A percentile compares a stretch with the other conserved stretches of the same genome.
Conservation (phyloP, 2,329 filamentous ascomycete species). For the Clonostachys byssicola region DNA sequence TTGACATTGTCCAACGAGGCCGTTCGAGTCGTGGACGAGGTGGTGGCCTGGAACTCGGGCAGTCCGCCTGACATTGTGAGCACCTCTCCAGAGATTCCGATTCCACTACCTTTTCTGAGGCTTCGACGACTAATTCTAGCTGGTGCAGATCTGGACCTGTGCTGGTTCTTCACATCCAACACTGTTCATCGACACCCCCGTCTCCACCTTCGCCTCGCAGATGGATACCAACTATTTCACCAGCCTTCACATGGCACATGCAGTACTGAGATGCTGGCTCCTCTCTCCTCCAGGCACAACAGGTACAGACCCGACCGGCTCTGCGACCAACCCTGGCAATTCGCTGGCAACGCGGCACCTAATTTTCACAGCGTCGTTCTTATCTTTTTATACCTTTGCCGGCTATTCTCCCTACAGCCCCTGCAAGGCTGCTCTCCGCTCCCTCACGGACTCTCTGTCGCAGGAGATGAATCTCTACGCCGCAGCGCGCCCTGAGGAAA, state of each 20-base stretch:
- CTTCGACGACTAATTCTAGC: not conserved
- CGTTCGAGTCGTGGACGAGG: constrained; percentile 58
- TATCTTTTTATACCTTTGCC: constrained; percentile 64
- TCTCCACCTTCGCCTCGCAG: constrained; percentile 60
- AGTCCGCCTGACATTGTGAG: constrained; percentile 64
- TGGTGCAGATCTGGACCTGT: constrained; percentile 56
- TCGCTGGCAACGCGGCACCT: constrained; percentile 53
- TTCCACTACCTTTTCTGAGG: not conserved
- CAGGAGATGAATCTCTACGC: constrained; percentile 73
- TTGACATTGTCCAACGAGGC: constrained; percentile 63
- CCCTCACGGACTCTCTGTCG: constrained; percentile 68
- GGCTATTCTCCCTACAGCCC: constrained; percentile 77
- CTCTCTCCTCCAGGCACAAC: constrained; percentile 27
- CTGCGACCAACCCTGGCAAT: not conserved
- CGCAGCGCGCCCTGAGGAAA: constrained; percentile 9
- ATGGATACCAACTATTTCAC: constrained; percentile 86
- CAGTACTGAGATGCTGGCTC: constrained; percentile 67
- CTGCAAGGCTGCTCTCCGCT: constrained; percentile 72
- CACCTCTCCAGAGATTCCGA: not conserved
- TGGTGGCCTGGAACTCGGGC: constrained; percentile 68
- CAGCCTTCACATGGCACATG: constrained; percentile 72
- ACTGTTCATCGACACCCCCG: constrained; percentile 66
- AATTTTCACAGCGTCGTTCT: constrained; percentile 72
- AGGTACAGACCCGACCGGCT: constrained; percentile 4
- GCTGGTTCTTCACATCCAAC: constrained; percentile 67